phyloP scores from a whole-genome alignment of 148 eudicot genomes.

The Linanthus parryae region DNA sequence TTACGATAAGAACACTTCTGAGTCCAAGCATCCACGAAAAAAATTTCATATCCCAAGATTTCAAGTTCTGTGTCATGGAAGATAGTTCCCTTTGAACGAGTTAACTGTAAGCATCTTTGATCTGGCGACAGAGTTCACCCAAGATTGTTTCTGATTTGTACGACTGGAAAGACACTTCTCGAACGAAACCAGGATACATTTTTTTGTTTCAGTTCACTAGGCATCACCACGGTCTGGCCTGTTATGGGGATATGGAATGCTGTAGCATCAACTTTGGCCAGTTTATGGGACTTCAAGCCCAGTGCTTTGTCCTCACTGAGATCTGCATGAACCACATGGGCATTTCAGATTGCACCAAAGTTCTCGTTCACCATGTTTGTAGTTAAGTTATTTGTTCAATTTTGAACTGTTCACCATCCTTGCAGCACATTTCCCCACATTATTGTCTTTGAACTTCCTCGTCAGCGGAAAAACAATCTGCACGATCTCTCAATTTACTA shows the following conservation, averaged over 20 bases:
- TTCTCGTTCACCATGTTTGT: slow-evolving; percentile 81
- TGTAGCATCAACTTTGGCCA: slow-evolving; percentile 82
- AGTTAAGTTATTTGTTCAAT: too few species aligned
- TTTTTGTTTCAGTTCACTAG: slow-evolving; percentile 66
- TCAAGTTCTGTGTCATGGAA: slow-evolving; percentile 60
- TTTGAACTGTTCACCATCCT: too few species aligned
- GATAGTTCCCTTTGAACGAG: slow-evolving; percentile 18
- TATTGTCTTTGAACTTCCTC: slow-evolving; percentile 56
- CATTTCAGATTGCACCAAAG: slow-evolving; percentile 83
- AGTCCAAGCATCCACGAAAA: slow-evolving; percentile 62
- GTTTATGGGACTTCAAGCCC: slow-evolving; percentile 55
- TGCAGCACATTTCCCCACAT: slow-evolving; percentile 87
- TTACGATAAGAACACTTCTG: slow-evolving; percentile 68
- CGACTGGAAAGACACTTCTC: slow-evolving; percentile 52
- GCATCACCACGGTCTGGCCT: slow-evolving; percentile 63
- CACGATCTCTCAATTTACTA: slow-evolving; percentile 78
- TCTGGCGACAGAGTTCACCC: slow-evolving; percentile 59
- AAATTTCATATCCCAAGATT: slow-evolving; percentile 39
- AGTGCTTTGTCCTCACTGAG: slow-evolving; percentile 51
- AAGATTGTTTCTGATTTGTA: slow-evolving; percentile 63
- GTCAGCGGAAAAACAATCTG: slow-evolving; percentile 96
- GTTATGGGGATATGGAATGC: slow-evolving; percentile 98
- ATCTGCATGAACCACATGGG: slow-evolving; percentile 95
- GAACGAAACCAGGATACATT: slow-evolving; percentile 91
- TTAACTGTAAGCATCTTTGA: slow-evolving; percentile 37